Conservation (phyloP, 2,329 filamentous ascomycete species). For the Fusarium devonianum region DNA sequence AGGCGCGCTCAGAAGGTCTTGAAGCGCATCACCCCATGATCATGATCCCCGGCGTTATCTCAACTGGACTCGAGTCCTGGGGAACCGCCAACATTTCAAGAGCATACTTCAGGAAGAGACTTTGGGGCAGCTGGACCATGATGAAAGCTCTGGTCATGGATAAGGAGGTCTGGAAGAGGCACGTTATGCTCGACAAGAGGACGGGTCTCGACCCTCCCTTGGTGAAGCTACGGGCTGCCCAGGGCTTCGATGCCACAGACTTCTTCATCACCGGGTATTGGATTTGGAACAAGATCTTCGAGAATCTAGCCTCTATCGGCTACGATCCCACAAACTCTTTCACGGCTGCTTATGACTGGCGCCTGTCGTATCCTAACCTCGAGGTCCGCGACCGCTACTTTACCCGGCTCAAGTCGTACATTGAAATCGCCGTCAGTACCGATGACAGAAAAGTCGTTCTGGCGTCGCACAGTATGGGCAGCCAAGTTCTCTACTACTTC, state of each 20-base stretch:
- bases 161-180: slow-evolving; percentile 92
- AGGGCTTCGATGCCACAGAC: slow-evolving; percentile 96
- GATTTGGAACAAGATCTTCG: slow-evolving; percentile 99
- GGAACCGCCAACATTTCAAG: slow-evolving; percentile 84
- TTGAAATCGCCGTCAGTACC: slow-evolving; percentile 81
- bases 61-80: slow-evolving; percentile 96
- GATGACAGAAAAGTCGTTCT: slow-evolving; percentile 82
- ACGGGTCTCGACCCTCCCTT: slow-evolving; percentile 91
- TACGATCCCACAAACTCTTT: slow-evolving; percentile 86
- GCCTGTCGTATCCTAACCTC: slow-evolving; percentile 86
- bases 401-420: slow-evolving; percentile 85
- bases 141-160: slow-evolving; percentile 94
- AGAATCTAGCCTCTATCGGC: slow-evolving; percentile 93
- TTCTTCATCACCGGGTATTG: slow-evolving; percentile 94
- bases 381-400: slow-evolving; percentile 95
- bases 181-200: slow-evolving; percentile 94
- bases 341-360: slow-evolving; percentile 86
- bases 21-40: slow-evolving; percentile 86
- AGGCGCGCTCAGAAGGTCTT: slow-evolving; percentile 82
- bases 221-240: slow-evolving; percentile 89
- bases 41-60: slow-evolving; percentile 98
- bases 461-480: slow-evolving; percentile 96
- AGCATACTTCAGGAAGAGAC: slow-evolving; percentile 89
- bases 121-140: slow-evolving; percentile 99
- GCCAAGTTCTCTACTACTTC: slow-evolving; percentile 88